These are phyloP conservation scores for Geosiphon pyriformis DNA, from an alignment of 192 early-diverging fungal genomes.

Conservation along the genomic window DNA sequence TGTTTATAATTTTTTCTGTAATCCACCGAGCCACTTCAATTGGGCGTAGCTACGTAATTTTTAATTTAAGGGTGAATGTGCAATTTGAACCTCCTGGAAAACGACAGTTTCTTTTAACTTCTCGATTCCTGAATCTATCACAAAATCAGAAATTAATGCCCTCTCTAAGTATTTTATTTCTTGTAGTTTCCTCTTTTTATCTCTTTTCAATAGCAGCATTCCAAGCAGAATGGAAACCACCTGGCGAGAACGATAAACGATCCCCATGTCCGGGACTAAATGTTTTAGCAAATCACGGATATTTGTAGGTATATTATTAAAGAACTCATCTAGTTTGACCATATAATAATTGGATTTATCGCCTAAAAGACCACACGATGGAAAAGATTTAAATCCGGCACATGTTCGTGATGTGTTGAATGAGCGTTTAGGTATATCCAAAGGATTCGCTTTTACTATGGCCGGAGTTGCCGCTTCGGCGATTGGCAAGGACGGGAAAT, in stretches of 20 bases:
- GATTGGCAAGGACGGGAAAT: not conserved
- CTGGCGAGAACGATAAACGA: slow-evolving; percentile 9
- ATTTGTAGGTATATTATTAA: slow-evolving; percentile 9
- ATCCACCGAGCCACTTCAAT: too few species aligned
- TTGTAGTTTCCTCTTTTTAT: too few species aligned
- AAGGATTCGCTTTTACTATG: not conserved
- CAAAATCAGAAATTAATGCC: too few species aligned
- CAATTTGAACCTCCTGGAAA: too few species aligned
- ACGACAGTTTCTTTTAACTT: too few species aligned
- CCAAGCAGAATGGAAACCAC: slow-evolving; percentile 16
- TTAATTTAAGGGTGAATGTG: too few species aligned
- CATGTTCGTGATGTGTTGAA: not conserved
- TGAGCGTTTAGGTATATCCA: not conserved
- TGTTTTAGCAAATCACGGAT: slow-evolving; percentile 15
- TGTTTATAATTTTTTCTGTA: too few species aligned
- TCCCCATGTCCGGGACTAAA: slow-evolving; percentile 15
- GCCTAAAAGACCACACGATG: not conserved
- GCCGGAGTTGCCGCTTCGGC: not conserved
- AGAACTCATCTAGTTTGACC: not conserved
- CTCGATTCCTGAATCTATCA: too few species aligned
- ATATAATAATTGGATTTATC: not conserved
- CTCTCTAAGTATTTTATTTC: too few species aligned
- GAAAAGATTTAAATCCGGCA: not conserved
- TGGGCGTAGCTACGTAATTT: too few species aligned
- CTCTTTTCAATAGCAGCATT: too few species aligned